These are phyloP conservation scores for Pittosporum tobira DNA, from an alignment of 129 eudicot species.

Conservation along the genomic window DNA sequence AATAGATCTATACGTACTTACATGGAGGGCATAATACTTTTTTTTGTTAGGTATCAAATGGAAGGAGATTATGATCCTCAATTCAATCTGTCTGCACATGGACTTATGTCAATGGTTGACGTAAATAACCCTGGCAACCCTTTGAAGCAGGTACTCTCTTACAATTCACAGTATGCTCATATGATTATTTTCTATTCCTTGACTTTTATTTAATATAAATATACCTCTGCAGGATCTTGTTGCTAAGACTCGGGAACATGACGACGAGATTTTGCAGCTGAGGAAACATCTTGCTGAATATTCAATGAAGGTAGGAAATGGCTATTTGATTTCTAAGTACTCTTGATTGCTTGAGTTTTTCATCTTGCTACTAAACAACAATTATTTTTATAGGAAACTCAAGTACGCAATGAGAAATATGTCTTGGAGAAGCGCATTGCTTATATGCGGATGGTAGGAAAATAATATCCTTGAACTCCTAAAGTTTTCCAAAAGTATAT, in stretches of 20 bases:
- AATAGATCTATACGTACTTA: neutral
- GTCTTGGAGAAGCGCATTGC: constrained; percentile 90
- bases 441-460: constrained; percentile 82
- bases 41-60: constrained; percentile 37
- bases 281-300: constrained; percentile 69
- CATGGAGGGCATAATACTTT: neutral
- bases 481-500: no score
- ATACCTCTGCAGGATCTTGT: constrained; percentile 35
- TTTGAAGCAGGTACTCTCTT: constrained; percentile 49
- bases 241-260: constrained; percentile 55
- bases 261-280: constrained; percentile 64
- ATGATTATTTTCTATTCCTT: neutral
- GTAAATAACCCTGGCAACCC: constrained; percentile 31
- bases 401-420: constrained; percentile 73
- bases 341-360: neutral
- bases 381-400: constrained; percentile 57
- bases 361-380: constrained; percentile 6
- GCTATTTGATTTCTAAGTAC: constrained; percentile 2
- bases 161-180: neutral
- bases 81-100: constrained; percentile 31
- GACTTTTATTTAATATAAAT: neutral
- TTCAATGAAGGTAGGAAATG: constrained; percentile 54
- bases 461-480: constrained; percentile 10
- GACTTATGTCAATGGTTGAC: constrained; percentile 46
- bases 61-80: constrained; percentile 41